Base-by-base conservation (phyloP, 2,329 filamentous ascomycete species). In the Phyllachora maydis region DNA sequence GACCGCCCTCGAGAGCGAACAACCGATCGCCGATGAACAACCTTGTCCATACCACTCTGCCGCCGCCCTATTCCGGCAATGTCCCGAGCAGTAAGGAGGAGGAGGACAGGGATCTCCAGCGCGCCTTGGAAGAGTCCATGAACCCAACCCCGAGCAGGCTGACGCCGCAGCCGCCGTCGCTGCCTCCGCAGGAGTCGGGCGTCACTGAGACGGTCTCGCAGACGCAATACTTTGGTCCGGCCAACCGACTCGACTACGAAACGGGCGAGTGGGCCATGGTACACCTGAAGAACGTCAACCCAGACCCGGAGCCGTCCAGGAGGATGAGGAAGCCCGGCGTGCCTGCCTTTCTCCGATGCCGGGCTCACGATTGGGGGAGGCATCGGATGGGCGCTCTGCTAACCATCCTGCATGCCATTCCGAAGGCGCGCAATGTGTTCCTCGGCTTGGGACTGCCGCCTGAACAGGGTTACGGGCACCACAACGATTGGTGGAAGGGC, bases 261-360 rank as follows among this genome's bases (percentile, higher is more conserved):
- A 47, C n/a, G n/a, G n/a, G 49, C 22, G 50, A 59, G 31, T 73
- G 67, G 67, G 62, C 58, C 8, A 58, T 73, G 59, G 56, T 71
- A 1, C 52, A 50, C 0, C 39, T 47, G 27, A 30, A 36, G 31
- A 22, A 37, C 33, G 19, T 39, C 33, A 32, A 40, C 31, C 34
- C 38, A 11, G 52, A 55, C 17, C 49, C 51, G 11, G 33, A 40
- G 2, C 49, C 60, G 1, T 52, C 54, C 11, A 38, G 40, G 26
- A 46, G 61, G 28, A 54, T 52, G 43, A 46, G 61, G 30, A 32
- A 40, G 14, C 24, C 33, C 4, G 45, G 43, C 5, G 43, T 45
- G 0, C 65, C 66, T 2, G 62, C 57, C 2, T 65, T 72, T 30
- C 41, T 73, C 11, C 48, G 47, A 19, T 53, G 39, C 17, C 39